Percentiles rank a stretch among this genome's conserved stretches.
phyloP scores from a whole-genome alignment of 2,329 filamentous ascomycete species.

The Paraphaeosphaeria minitans region DNA sequence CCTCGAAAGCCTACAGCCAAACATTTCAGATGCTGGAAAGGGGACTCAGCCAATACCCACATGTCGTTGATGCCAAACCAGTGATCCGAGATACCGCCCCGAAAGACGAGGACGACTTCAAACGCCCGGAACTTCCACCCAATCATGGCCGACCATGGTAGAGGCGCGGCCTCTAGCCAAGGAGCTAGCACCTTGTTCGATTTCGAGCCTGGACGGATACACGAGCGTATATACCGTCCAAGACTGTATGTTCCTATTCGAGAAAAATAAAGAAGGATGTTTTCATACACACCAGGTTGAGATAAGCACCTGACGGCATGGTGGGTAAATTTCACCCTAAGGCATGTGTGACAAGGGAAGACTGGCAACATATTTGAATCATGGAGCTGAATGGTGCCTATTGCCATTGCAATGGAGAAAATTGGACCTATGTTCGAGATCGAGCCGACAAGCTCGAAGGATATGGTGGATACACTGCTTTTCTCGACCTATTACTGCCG shows the following conservation, averaged over 20 bases:
- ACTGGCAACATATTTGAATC: background rate
- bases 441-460: background rate
- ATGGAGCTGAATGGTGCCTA: background rate
- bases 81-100: conserved; percentile 1
- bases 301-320: background rate
- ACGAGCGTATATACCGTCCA: background rate
- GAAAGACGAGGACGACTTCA: conserved; percentile 12
- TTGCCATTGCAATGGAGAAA: background rate
- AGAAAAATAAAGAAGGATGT: background rate
- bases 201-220: background rate
- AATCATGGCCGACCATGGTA: conserved; percentile 7
- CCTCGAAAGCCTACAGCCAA: conserved; percentile 34
- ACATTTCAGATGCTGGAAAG: conserved; percentile 37
- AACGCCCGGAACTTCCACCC: conserved; percentile 3
- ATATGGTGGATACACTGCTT: background rate
- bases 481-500: background rate
- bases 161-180: too few relatives aligned
- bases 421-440: background rate
- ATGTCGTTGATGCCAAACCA: conserved; percentile 14
- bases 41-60: conserved; percentile 25
- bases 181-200: background rate
- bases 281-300: background rate
- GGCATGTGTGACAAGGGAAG: background rate
- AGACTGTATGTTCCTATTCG: background rate
- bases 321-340: background rate